phyloP scores from a whole-genome alignment of 2,329 filamentous ascomycete species.

The Aureobasidium sp. region DNA sequence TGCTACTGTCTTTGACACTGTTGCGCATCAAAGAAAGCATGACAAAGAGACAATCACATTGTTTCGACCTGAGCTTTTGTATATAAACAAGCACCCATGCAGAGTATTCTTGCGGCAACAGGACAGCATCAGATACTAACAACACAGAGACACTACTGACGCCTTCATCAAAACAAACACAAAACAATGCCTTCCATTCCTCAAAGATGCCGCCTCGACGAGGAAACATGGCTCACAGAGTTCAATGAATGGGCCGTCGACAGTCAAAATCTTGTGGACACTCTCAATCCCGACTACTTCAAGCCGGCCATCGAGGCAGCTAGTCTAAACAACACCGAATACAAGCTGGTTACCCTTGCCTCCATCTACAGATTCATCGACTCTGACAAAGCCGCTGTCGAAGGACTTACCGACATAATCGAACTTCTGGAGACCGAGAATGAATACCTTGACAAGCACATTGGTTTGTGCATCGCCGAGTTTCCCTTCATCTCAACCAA shows the following conservation, averaged over 20 bases:
- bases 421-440: neutral
- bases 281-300: neutral
- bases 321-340: neutral
- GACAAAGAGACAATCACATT: slow-evolving; percentile 4
- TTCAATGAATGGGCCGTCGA: neutral
- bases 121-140: neutral
- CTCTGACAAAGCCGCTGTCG: neutral
- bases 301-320: neutral
- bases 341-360: neutral
- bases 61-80: neutral
- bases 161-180: neutral
- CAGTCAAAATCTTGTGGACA: neutral
- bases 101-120: neutral
- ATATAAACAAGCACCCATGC: neutral
- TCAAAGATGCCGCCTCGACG: neutral
- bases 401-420: neutral
- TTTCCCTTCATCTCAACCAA: neutral
- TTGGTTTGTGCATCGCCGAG: neutral
- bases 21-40: neutral
- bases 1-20: neutral
- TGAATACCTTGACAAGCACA: neutral
- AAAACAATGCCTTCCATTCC: neutral
- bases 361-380: neutral
- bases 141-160: neutral
- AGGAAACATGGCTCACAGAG: neutral